Conservation (phyloP, 1,139 yeast species). For the Blastobotrys proliferans region DNA sequence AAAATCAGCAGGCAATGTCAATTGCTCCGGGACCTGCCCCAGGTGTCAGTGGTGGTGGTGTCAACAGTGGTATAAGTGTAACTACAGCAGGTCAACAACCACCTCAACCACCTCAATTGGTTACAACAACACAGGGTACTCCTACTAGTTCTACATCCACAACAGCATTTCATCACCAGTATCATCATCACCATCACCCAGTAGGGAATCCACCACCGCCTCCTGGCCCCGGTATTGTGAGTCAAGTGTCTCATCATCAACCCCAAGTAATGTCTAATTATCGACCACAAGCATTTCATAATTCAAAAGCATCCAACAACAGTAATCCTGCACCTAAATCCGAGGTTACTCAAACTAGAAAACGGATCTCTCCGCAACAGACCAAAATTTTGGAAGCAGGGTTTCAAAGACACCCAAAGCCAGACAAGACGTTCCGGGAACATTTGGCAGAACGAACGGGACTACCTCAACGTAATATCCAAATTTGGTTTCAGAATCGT, state of each 20-base stretch:
- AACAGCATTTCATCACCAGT: constrained; percentile 9
- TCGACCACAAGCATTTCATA: too few relatives aligned
- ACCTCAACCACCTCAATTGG: constrained; percentile 2
- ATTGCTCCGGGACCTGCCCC: not conserved
- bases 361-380: constrained; percentile 30
- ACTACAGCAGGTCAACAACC: not conserved
- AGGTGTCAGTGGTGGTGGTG: not conserved
- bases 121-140: too few relatives aligned
- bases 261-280: too few relatives aligned
- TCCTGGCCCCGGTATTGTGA: constrained; percentile 14
- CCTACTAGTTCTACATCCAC: not conserved
- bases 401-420: constrained; percentile 30
- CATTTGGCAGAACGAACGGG: constrained; percentile 27
- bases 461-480: constrained; percentile 29
- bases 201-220: constrained; percentile 5
- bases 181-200: constrained; percentile 14
- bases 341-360: constrained; percentile 23
- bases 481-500: constrained; percentile 34
- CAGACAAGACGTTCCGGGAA: constrained; percentile 29
- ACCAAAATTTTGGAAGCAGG: constrained; percentile 27
- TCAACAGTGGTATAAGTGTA: not conserved
- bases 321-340: constrained; percentile 6
- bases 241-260: constrained; percentile 6
- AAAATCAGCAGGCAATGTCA: not conserved
- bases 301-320: not conserved